These are phyloP conservation scores for Mortierella sp. DNA, from an alignment of 371 early-diverging fungal genomes.

Conservation along the genomic window DNA sequence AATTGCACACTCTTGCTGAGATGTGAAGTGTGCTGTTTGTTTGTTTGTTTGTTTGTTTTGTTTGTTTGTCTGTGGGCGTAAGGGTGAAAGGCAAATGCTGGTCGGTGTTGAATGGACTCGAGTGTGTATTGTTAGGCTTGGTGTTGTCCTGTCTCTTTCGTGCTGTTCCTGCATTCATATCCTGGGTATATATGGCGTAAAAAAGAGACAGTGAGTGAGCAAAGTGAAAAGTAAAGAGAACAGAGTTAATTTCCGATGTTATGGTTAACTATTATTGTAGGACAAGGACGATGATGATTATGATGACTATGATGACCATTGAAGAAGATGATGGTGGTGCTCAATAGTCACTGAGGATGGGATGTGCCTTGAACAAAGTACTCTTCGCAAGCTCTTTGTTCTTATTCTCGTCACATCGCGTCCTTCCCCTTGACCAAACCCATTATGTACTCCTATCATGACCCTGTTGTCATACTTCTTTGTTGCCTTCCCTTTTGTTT, in stretches of 20 bases:
- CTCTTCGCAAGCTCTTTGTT: too few relatives aligned
- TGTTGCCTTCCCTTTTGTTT: neutral
- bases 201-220: neutral
- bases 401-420: neutral
- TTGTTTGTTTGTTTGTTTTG: too few relatives aligned
- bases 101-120: neutral
- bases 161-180: constrained; percentile 6
- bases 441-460: neutral
- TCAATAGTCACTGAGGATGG: too few relatives aligned
- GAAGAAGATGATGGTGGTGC: too few relatives aligned
- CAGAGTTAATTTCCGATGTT: constrained; percentile 11
- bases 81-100: neutral
- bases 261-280: neutral
- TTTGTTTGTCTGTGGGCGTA: neutral
- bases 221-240: neutral
- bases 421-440: neutral
- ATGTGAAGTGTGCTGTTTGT: too few relatives aligned
- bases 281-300: neutral
- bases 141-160: neutral
- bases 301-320: too few relatives aligned
- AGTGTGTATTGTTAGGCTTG: neutral
- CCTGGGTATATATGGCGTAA: neutral
- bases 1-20: neutral
- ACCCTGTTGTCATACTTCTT: constrained; percentile 5
- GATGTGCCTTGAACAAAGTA: too few relatives aligned